These are phyloP conservation scores for Lecanicillium sp. DNA, from an alignment of 2,329 filamentous ascomycete genomes.

Conservation along the genomic window DNA sequence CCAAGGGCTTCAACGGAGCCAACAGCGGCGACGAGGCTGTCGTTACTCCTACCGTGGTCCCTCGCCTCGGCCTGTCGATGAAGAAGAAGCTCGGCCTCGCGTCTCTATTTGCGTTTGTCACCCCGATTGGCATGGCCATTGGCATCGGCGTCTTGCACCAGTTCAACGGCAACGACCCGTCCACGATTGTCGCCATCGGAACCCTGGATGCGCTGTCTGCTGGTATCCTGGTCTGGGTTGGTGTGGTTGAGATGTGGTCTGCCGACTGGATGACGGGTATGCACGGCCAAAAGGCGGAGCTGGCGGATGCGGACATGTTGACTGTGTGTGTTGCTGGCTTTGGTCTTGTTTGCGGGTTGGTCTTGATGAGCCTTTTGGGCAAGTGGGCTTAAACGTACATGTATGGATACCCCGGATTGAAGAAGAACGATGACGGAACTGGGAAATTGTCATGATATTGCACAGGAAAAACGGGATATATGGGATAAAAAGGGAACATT, in stretches of 20 bases:
- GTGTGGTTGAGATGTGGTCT: constrained; percentile 72
- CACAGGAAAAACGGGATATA: too few species aligned
- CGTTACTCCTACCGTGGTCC: constrained; percentile 8
- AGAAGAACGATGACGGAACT: not conserved
- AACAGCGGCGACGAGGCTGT: constrained; percentile 10
- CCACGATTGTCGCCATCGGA: constrained; percentile 62
- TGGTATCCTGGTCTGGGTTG: constrained; percentile 72
- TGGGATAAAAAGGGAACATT: too few species aligned
- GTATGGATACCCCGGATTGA: not conserved
- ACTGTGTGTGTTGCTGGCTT: constrained; percentile 42
- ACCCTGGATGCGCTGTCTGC: constrained; percentile 67
- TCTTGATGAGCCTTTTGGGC: constrained; percentile 63
- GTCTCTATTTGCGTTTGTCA: constrained; percentile 58
- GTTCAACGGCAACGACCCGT: constrained; percentile 66
- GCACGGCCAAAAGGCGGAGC: constrained; percentile 33
- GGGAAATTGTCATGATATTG: too few species aligned
- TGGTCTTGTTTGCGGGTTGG: constrained; percentile 52
- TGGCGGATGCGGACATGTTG: constrained; percentile 40
- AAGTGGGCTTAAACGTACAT: constrained; percentile 55
- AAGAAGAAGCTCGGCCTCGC: constrained; percentile 53
- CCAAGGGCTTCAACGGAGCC: constrained; percentile 17
- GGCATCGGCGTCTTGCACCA: constrained; percentile 61
- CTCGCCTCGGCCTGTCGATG: constrained; percentile 23
- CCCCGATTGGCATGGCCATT: constrained; percentile 73
- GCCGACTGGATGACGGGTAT: constrained; percentile 57